Evolutionary conservation across 2,329 filamentous ascomycete species (phyloP).

Genomic region (Colletotrichum aenigma): DNA sequence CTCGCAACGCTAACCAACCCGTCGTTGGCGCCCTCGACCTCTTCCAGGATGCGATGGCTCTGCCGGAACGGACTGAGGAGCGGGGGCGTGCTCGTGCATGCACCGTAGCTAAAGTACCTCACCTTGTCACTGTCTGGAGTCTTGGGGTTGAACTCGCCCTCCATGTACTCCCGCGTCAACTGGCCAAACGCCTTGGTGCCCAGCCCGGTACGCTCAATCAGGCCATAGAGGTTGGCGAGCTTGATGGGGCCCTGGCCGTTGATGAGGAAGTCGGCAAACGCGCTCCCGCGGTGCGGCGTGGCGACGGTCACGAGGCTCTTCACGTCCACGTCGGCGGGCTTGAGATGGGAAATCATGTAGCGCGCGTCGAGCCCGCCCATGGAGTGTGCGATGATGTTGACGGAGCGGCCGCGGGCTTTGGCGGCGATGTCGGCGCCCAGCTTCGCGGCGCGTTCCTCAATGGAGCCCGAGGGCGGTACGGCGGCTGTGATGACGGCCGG

Average conservation of each 20-base stretch:
- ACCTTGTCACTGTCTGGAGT: constrained; percentile 58
- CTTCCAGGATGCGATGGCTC: constrained; percentile 54
- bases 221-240: constrained; percentile 59
- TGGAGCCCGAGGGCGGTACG: constrained; percentile 65
- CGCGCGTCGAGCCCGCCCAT: constrained; percentile 71
- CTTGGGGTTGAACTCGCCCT: constrained; percentile 60
- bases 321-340: constrained; percentile 49
- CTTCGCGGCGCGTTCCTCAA: constrained; percentile 63
- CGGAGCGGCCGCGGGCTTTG: constrained; percentile 54
- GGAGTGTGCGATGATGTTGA: constrained; percentile 78
- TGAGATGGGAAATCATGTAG: constrained; percentile 66
- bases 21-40: constrained; percentile 65
- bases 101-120: constrained; percentile 68
- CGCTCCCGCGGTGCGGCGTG: constrained; percentile 57
- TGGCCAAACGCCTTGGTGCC: constrained; percentile 66
- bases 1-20: constrained; percentile 71
- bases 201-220: constrained; percentile 55
- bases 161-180: constrained; percentile 64
- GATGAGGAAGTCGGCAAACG: constrained; percentile 60
- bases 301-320: constrained; percentile 59
- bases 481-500: constrained; percentile 63
- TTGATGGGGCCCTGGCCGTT: constrained; percentile 48
- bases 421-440: constrained; percentile 59
- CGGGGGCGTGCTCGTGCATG: constrained; percentile 54
- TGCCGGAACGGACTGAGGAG: constrained; percentile 68